These are phyloP conservation scores for Globisporangium recalcitrans DNA, from an alignment of 352 stramenopile genomes.

Conservation along the genomic window DNA sequence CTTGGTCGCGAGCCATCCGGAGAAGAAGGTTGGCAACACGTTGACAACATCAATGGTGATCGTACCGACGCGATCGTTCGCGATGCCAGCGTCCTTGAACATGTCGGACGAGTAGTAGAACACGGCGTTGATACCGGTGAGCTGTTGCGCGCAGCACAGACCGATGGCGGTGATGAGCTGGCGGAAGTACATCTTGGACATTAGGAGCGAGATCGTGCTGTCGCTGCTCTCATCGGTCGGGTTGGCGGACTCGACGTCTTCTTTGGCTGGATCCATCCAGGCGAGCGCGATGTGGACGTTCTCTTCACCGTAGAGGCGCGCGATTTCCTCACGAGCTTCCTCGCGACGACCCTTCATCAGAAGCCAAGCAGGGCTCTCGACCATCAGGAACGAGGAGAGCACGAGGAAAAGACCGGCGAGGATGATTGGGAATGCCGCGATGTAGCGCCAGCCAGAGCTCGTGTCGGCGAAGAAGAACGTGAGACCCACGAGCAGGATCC, in stretches of 20 bases:
- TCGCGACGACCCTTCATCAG: slow-evolving; percentile 28
- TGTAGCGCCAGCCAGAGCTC: slow-evolving; percentile 36
- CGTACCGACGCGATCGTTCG: slow-evolving; percentile 33
- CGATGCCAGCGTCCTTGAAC: slow-evolving; percentile 31
- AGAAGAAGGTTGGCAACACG: slow-evolving; percentile 28
- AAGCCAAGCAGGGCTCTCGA: slow-evolving; percentile 36
- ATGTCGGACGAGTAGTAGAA: slow-evolving; percentile 47
- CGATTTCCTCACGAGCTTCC: slow-evolving; percentile 22
- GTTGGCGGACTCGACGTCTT: slow-evolving; percentile 21
- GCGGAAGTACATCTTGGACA: slow-evolving; percentile 31
- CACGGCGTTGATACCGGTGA: slow-evolving; percentile 55
- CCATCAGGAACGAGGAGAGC: slow-evolving; percentile 25
- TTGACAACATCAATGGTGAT: slow-evolving; percentile 38
- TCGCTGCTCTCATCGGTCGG: slow-evolving; percentile 8
- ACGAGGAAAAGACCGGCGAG: slow-evolving; percentile 25
- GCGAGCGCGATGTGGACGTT: slow-evolving; percentile 25
- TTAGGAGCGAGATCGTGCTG: slow-evolving; percentile 22
- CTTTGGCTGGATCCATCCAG: slow-evolving; percentile 24
- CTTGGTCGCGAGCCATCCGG: slow-evolving; percentile 31
- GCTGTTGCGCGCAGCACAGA: slow-evolving; percentile 38
- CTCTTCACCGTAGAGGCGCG: slow-evolving; percentile 27
- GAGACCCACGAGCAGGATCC: slow-evolving; percentile 37
- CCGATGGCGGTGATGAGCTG: slow-evolving; percentile 42
- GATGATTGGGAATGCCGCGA: slow-evolving; percentile 33
- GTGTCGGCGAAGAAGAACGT: slow-evolving; percentile 59